Conservation (phyloP, 495 filamentous ascomycete genomes). For the Aspergillus sparsus region DNA sequence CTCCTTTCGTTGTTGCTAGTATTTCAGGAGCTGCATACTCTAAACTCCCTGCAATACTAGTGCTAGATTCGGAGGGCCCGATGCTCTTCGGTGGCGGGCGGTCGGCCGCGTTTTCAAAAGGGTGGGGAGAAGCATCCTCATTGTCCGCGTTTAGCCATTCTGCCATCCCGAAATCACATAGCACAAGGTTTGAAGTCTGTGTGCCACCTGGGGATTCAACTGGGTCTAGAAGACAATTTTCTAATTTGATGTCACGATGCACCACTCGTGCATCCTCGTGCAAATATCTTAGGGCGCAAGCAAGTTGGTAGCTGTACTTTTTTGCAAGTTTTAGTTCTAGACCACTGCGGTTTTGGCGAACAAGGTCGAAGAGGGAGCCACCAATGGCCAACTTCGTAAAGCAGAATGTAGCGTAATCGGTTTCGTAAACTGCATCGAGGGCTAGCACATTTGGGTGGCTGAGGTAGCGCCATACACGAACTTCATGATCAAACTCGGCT, state of each 20-base stretch:
- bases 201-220: slow-evolving; percentile 47
- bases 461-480: slow-evolving; percentile 70
- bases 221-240: slow-evolving; percentile 73
- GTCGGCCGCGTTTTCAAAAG: slow-evolving; percentile 49
- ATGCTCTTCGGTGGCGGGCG: slow-evolving; percentile 51
- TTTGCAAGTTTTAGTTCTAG: slow-evolving; percentile 55
- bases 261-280: slow-evolving; percentile 72
- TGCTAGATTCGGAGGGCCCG: slow-evolving; percentile 58
- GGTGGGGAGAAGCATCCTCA: slow-evolving; percentile 50
- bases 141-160: slow-evolving; percentile 65
- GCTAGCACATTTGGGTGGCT: slow-evolving; percentile 65
- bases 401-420: slow-evolving; percentile 71
- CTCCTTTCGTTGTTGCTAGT: slow-evolving; percentile 47
- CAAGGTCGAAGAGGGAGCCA: slow-evolving; percentile 70
- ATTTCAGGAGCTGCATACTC: slow-evolving; percentile 67
- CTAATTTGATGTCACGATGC: slow-evolving; percentile 75
- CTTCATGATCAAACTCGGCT: slow-evolving; percentile 74
- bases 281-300: slow-evolving; percentile 68
- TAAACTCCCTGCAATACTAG: slow-evolving; percentile 61
- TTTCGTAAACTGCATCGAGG: slow-evolving; percentile 68
- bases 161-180: slow-evolving; percentile 77
- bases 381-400: slow-evolving; percentile 69
- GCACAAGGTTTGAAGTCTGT: slow-evolving; percentile 55
- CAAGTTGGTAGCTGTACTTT: slow-evolving; percentile 68
- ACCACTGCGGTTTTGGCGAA: slow-evolving; percentile 60